Conservation (phyloP, 257 asterid genomes). For the Solanum habrochaites region DNA sequence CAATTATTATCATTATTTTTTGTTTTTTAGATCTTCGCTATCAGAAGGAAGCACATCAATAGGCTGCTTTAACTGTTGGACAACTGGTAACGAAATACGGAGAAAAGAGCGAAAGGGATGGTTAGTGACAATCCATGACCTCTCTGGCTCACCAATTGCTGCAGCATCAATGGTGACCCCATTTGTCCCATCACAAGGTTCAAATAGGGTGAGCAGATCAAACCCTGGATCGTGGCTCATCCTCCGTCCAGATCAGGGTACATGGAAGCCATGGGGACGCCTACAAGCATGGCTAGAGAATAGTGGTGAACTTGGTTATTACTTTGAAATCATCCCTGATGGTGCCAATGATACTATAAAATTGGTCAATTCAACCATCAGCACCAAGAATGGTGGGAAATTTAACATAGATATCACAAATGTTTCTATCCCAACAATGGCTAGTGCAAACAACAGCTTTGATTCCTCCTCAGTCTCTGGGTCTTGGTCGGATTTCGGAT, state of each 20-base stretch:
- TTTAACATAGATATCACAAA: constrained; percentile 58
- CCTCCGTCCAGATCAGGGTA: constrained; percentile 60
- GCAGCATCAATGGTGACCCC: constrained; percentile 95
- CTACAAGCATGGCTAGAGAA: constrained; percentile 80
- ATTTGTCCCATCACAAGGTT: constrained; percentile 76
- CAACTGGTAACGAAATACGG: constrained; percentile 10
- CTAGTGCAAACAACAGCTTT: constrained; percentile 73
- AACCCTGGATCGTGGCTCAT: constrained; percentile 98
- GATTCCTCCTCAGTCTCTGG: constrained; percentile 34
- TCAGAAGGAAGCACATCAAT: constrained; percentile 55
- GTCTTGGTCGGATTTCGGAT: constrained; percentile 48
- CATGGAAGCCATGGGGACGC: constrained; percentile 98
- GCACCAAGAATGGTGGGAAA: constrained; percentile 54
- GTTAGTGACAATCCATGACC: constrained; percentile 90
- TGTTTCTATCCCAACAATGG: constrained; percentile 53
- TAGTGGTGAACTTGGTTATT: constrained; percentile 50
- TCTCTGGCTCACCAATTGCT: constrained; percentile 88
- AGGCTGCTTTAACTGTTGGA: constrained; percentile 34
- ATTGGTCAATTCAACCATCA: constrained; percentile 43
- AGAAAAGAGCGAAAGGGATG: constrained; percentile 76
- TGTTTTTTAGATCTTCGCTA: constrained; percentile 56
- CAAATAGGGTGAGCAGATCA: constrained; percentile 57
- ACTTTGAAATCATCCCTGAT: constrained; percentile 76
- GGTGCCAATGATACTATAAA: constrained; percentile 55
- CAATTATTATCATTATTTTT: constrained; percentile 3